Evolutionary conservation across 805 yeast species (phyloP).

Genomic region (Kazachstania africana): DNA sequence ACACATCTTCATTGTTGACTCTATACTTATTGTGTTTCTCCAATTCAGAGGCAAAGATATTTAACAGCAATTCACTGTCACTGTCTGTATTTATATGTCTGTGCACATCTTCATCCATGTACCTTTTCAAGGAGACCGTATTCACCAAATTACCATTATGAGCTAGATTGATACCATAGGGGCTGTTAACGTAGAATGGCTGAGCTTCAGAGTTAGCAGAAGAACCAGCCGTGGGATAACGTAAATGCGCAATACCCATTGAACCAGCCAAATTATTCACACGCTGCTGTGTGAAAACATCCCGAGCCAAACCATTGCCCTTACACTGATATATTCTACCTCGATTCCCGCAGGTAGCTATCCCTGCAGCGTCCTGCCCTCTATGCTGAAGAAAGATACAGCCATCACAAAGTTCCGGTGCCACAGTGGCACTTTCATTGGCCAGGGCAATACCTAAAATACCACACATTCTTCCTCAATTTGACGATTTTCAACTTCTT

Average conservation of each 20-base stretch:
- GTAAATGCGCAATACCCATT: slow-evolving; percentile 89
- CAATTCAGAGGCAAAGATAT: slow-evolving; percentile 83
- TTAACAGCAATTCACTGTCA: slow-evolving; percentile 83
- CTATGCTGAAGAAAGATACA: slow-evolving; percentile 89
- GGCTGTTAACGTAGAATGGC: slow-evolving; percentile 95
- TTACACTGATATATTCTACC: slow-evolving; percentile 95
- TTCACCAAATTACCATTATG: slow-evolving; percentile 96
- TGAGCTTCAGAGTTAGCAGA: slow-evolving; percentile 95
- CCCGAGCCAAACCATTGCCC: slow-evolving; percentile 98
- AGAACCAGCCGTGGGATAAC: slow-evolving; percentile 97
- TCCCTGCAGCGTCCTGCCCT: slow-evolving; percentile 99
- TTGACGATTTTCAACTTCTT: too few relatives aligned
- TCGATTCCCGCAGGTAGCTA: slow-evolving; percentile 85
- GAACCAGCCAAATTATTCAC: slow-evolving; percentile 74
- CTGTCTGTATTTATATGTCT: slow-evolving; percentile 96
- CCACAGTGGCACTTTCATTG: slow-evolving; percentile 59
- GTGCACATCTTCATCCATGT: slow-evolving; percentile 87
- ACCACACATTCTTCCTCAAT: slow-evolving; percentile 66
- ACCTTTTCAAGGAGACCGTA: slow-evolving; percentile 60
- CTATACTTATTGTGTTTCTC: slow-evolving; percentile 87
- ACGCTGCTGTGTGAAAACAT: slow-evolving; percentile 81
- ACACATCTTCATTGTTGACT: slow-evolving; percentile 82
- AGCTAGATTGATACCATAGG: slow-evolving; percentile 81
- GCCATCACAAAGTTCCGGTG: slow-evolving; percentile 87
- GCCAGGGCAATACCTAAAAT: slow-evolving; percentile 79